Percentiles rank a stretch among this genome's conserved stretches.
These are phyloP conservation scores for Ustilago loliicola DNA, from an alignment of 1,284 basidiomycete genomes.

Conservation along the genomic window DNA sequence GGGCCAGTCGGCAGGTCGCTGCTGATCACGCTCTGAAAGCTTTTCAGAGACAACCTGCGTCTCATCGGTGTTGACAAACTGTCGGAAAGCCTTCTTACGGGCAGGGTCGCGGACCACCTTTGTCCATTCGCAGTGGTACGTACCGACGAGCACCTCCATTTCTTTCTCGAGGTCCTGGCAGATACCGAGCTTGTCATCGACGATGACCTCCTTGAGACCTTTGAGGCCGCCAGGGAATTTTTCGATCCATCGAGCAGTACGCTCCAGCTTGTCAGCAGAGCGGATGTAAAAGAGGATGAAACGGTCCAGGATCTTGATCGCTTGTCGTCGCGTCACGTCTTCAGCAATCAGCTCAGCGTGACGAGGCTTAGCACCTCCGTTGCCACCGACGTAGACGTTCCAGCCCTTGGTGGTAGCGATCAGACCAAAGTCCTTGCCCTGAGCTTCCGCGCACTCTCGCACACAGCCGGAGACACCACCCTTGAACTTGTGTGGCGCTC, in stretches of 20 bases:
- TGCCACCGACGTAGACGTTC: conserved; percentile 79
- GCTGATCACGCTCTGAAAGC: conserved; percentile 78
- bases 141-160: conserved; percentile 78
- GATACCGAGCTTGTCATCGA: conserved; percentile 83
- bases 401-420: conserved; percentile 79
- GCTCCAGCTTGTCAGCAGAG: conserved; percentile 75
- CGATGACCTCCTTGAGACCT: conserved; percentile 77
- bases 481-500: conserved; percentile 80
- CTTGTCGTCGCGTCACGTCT: conserved; percentile 60
- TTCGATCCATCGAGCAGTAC: conserved; percentile 84
- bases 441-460: conserved; percentile 75
- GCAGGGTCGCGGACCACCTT: conserved; percentile 76
- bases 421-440: conserved; percentile 81
- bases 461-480: conserved; percentile 80
- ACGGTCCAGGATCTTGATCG: conserved; percentile 78
- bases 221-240: conserved; percentile 79
- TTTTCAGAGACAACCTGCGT: conserved; percentile 75
- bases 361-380: conserved; percentile 79
- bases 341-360: conserved; percentile 75
- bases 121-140: conserved; percentile 82
- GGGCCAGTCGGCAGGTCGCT: conserved; percentile 80
- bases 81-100: conserved; percentile 76
- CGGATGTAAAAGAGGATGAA: conserved; percentile 80
- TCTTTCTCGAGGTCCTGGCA: conserved; percentile 80
- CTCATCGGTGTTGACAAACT: conserved; percentile 80